Evolutionary conservation across 208 protist species (phyloP).

Genomic region (Jaenimonas drosophilae): DNA sequence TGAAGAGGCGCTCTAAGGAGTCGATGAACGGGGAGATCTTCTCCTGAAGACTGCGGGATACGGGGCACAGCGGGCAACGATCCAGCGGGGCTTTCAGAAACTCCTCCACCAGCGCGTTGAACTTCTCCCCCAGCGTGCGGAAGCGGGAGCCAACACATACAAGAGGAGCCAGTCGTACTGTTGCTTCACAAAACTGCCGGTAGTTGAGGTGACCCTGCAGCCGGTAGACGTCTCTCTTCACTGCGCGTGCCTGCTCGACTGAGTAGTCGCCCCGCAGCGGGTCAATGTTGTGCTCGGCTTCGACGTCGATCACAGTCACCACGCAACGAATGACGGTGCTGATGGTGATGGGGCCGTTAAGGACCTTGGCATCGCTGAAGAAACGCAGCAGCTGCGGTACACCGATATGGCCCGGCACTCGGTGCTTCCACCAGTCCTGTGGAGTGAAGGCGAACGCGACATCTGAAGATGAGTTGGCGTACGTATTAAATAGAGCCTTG

Average conservation of each 20-base stretch:
- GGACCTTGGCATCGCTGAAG: conserved; percentile 38
- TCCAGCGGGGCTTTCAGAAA: conserved; percentile 6
- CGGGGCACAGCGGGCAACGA: conserved; percentile 29
- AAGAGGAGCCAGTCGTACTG: conserved; percentile 48
- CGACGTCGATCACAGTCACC: conserved; percentile 20
- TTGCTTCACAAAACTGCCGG: conserved; percentile 68
- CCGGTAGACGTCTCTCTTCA: conserved; percentile 8
- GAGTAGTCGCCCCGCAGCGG: background rate
- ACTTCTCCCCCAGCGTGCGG: conserved; percentile 20
- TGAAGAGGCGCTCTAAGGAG: conserved; percentile 9
- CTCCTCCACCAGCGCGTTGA: conserved; percentile 40
- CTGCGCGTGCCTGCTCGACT: conserved; percentile 4
- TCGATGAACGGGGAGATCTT: conserved; percentile 13
- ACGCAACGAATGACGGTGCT: conserved; percentile 38
- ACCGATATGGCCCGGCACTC: conserved; percentile 42
- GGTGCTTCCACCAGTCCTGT: conserved; percentile 64
- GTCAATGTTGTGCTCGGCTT: conserved; percentile 6
- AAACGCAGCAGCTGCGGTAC: conserved; percentile 59
- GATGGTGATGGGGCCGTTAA: conserved; percentile 40
- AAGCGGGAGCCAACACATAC: conserved; percentile 29
- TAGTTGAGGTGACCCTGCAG: conserved; percentile 58
- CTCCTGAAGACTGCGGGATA: conserved; percentile 16
- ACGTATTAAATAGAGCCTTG: conserved; percentile 42
- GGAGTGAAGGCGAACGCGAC: conserved; percentile 49
- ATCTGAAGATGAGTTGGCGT: conserved; percentile 18